phyloP scores from a whole-genome alignment of 257 asterid genomes.

The Paulownia fortunei region DNA sequence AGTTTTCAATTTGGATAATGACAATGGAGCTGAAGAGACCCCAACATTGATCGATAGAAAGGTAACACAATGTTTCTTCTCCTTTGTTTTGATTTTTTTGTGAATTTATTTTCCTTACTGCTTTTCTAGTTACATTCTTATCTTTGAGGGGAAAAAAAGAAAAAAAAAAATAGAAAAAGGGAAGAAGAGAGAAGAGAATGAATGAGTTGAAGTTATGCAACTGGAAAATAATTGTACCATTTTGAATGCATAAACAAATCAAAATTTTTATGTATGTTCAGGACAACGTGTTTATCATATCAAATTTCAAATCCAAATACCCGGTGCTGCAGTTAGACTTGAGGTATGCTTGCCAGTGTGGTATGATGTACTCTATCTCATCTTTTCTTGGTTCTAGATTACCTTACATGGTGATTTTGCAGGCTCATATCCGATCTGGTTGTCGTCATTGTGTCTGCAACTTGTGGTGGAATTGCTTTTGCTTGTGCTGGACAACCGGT shows the following conservation, averaged over 20 bases:
- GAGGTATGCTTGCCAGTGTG: constrained; percentile 59
- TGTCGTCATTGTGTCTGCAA: constrained; percentile 97
- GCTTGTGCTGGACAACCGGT: constrained; percentile 99
- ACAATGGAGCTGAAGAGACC: constrained; percentile 96
- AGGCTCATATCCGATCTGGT: constrained; percentile 99
- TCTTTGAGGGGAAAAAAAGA: not conserved
- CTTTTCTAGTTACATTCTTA: constrained; percentile 4
- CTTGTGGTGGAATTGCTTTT: constrained; percentile 99
- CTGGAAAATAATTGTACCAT: constrained; percentile 17
- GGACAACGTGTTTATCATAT: constrained; percentile 96
- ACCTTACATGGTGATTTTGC: constrained; percentile 38
- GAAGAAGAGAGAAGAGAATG: constrained; percentile 4
- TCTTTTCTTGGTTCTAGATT: constrained; percentile 25
- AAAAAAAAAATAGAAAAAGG: no score
- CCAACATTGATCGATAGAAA: constrained; percentile 96
- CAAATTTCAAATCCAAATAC: constrained; percentile 94
- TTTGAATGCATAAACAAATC: constrained; percentile 26
- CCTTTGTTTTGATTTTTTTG: not conserved
- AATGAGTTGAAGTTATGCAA: constrained; percentile 12
- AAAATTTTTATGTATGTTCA: constrained; percentile 38
- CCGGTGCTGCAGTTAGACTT: constrained; percentile 94
- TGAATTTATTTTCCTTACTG: not conserved
- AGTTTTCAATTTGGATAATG: constrained; percentile 94
- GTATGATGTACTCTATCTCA: constrained; percentile 25
- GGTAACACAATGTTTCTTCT: constrained; percentile 50